These are phyloP conservation scores for Leccinum disarticulatum DNA, from an alignment of 768 basidiomycete genomes.

Conservation along the genomic window DNA sequence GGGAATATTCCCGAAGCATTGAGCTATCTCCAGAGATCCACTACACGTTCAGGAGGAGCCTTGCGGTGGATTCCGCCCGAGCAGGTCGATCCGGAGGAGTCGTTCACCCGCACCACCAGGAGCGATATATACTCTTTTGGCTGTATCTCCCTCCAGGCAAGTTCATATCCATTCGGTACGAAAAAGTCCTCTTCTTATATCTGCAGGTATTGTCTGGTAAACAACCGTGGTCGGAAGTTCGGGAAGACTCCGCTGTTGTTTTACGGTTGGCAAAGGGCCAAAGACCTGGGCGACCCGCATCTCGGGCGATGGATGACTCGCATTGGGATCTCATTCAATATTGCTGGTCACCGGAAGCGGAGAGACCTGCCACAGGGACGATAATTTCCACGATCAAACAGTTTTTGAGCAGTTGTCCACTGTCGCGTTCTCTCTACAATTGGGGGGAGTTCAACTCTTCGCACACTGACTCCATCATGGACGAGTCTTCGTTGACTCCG, in stretches of 20 bases:
- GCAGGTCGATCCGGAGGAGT: background rate
- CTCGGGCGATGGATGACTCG: too few relatives aligned
- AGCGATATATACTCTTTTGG: background rate
- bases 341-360: background rate
- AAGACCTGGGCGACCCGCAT: background rate
- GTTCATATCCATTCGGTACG: background rate
- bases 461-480: too few relatives aligned
- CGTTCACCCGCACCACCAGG: background rate
- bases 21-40: background rate
- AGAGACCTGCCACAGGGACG: background rate
- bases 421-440: background rate
- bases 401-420: background rate
- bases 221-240: background rate
- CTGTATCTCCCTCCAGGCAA: background rate
- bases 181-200: background rate
- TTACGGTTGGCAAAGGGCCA: background rate
- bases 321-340: background rate
- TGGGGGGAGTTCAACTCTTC: too few relatives aligned
- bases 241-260: background rate
- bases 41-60: background rate
- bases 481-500: too few relatives aligned
- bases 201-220: background rate
- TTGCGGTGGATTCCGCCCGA: background rate
- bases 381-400: background rate
- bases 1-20: background rate